Base-by-base conservation (phyloP, 2,329 filamentous ascomycete genomes). In the Orbilia oligospora region DNA sequence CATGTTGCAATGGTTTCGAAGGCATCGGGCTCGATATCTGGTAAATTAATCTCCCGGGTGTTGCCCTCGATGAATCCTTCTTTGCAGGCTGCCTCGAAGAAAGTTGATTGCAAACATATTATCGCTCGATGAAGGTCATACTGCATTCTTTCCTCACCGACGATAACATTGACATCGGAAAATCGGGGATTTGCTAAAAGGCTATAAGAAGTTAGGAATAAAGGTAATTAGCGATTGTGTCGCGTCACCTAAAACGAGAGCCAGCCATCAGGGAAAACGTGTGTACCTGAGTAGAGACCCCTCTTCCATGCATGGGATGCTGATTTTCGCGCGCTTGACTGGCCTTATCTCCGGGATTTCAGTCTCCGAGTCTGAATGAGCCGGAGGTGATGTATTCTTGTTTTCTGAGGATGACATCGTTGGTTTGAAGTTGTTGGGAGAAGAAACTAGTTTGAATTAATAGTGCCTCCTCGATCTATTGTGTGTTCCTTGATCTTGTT, bases 61-160 rank as follows among this genome's bases (percentile, higher is more conserved):
- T 38, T 41, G 22, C 46, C 48, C n/a, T 67, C 64, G 6, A 22
- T 27, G 48, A 67, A 67, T 0, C 18, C 33, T 38, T 27, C 46
- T 2, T 51, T 61, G n/a, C 81, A 80, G 18, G 80, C 80, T 1
- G 71, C 73, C n/a, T 72, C 77, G 58, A 82, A 82, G 56, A 71
- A 82, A 0, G 71, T 36, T 0, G 81, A 82, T n/a, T 71, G 49
- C 41, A 69, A 27, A 49, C 79, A 81, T 2, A 81, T 66, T 5
- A 80, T 48, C 5, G 71, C 58, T 44, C 81, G 80, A 27, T 81
- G 80, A 12, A 82, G 53, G 2, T 76, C 69, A 24, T 81, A 82
- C 16, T 81, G 78, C 78, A 12, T 8, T 51, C 22, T n/a, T 9
- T 68, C 18, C 0, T 41, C 12, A 6, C 81, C 75, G 6, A 79